Evolutionary conservation across 2,329 filamentous ascomycete genomes (phyloP), one percentile per base, ranked within the genome.

Genomic region (Colletotrichum tabaci): DNA sequence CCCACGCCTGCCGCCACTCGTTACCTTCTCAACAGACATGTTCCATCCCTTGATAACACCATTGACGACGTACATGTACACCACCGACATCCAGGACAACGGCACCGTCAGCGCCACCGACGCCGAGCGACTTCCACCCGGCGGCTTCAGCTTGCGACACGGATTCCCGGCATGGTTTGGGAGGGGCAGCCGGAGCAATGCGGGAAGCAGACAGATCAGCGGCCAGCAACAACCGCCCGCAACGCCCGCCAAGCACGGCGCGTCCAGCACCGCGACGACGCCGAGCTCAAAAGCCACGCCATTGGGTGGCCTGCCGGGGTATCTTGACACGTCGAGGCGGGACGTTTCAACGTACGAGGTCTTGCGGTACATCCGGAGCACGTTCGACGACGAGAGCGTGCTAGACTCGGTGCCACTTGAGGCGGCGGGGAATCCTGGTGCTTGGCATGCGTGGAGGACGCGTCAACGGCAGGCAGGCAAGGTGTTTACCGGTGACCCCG

Each of bases 21-120:
- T 99, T 75, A 96, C 92, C 66, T 98, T 99, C 82, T 89, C 91
- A 56, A 97, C 94, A 76, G 96, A 98, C 80, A 92, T 98, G 75
- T 99, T 98, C 81, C 96, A 99, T 80, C 96, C 96, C 21, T 87
- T 99, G 52, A 92, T 98, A 75, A 95, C 95, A 9, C 95, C 96
- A 47, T 87, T 97, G 73, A 98, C 95, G n/a, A 98, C 94, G 4
- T 97, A 98, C 82, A 96, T 94, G 79, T 97, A 97, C 84, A 93
- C 94, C 52, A 95, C 94, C 73, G 92, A 93, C 68, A 90, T 93
- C 46, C 90, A 93, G 73, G 91, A 91, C 73, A 88, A 89, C 67
- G 94, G 93, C 58, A 94, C 94, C 0, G 92, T 95, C 73, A 96
- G 93, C 79, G 94, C 94, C 10, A 92, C 91, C 2, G 94, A 98